Conservation (phyloP, 805 yeast species). For the Lachancea quebecensis region DNA sequence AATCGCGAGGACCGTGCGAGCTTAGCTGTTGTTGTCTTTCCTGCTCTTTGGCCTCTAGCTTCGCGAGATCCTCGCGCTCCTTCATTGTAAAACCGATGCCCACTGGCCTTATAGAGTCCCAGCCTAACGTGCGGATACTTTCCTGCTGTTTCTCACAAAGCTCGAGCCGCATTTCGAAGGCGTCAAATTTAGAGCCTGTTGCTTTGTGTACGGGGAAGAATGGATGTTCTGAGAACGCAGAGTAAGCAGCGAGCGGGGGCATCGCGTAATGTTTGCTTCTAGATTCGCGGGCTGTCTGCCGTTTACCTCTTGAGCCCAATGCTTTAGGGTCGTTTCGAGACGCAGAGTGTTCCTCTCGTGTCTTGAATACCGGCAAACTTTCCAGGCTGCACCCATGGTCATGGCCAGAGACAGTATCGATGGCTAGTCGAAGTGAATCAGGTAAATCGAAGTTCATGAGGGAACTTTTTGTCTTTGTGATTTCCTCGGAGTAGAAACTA, state of each 20-base stretch:
- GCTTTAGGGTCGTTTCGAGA: neutral
- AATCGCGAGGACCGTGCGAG: neutral
- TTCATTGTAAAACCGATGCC: conserved; percentile 52
- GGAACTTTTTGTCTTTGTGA: neutral
- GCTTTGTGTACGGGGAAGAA: conserved; percentile 8
- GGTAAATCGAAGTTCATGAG: neutral
- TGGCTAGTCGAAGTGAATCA: neutral
- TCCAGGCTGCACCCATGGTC: neutral
- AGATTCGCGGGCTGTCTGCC: neutral
- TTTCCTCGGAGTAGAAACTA: neutral
- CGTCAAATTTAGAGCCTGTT: conserved; percentile 13
- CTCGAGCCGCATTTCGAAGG: conserved; percentile 17
- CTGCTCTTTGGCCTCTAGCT: conserved; percentile 17
- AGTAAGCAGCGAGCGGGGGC: conserved; percentile 24
- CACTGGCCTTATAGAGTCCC: conserved; percentile 45
- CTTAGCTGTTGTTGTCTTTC: neutral
- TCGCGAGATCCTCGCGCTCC: conserved; percentile 20
- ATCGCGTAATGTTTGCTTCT: conserved; percentile 3
- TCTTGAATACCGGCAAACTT: neutral
- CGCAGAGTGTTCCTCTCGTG: conserved; percentile 11
- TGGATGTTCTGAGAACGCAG: conserved; percentile 18
- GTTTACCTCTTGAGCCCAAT: conserved; percentile 1
- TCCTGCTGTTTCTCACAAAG: conserved; percentile 9
- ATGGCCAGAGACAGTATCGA: neutral
- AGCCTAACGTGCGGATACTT: conserved; percentile 40